phyloP scores from a whole-genome alignment of 192 early-diverging fungal genomes.

The Coemansia sp. region DNA sequence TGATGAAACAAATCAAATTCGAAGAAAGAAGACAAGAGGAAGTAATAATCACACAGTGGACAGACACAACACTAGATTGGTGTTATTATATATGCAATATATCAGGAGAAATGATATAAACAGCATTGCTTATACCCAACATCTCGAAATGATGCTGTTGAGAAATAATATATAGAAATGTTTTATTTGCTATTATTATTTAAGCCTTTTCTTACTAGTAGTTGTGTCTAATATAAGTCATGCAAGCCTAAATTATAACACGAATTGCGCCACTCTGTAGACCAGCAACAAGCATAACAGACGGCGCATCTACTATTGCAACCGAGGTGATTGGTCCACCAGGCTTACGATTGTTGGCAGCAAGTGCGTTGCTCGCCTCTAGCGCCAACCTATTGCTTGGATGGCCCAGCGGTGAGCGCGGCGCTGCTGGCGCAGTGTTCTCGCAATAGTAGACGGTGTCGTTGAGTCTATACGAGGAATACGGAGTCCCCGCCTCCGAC shows the following conservation, averaged over 20 bases:
- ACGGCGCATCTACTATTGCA: slow-evolving; percentile 19
- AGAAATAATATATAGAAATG: no score
- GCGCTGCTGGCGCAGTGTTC: slow-evolving; percentile 20
- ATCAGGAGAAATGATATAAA: no score
- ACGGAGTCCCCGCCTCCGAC: slow-evolving; percentile 21
- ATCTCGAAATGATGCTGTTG: no score
- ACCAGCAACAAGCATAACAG: slow-evolving; percentile 39
- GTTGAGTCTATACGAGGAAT: slow-evolving; percentile 44
- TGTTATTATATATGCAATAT: no score
- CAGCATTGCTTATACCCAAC: no score
- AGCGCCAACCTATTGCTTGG: slow-evolving; percentile 11
- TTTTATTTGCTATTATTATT: no score
- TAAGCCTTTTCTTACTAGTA: no score
- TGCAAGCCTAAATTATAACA: slow-evolving; percentile 8
- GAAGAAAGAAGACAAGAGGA: no score
- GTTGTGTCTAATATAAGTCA: background rate
- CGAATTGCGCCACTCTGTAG: slow-evolving; percentile 42
- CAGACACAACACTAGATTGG: no score
- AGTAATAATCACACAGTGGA: no score
- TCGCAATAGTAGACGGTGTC: slow-evolving; percentile 53
- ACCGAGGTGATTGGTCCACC: slow-evolving; percentile 39
- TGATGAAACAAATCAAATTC: no score
- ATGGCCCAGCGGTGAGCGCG: slow-evolving; percentile 19
- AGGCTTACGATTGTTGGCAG: slow-evolving; percentile 27
- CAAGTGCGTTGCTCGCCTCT: slow-evolving; percentile 14